Evolutionary conservation across 2,329 filamentous ascomycete species (phyloP), one percentile per base, ranked within the genome.

Genomic region (Xylaria sp.): DNA sequence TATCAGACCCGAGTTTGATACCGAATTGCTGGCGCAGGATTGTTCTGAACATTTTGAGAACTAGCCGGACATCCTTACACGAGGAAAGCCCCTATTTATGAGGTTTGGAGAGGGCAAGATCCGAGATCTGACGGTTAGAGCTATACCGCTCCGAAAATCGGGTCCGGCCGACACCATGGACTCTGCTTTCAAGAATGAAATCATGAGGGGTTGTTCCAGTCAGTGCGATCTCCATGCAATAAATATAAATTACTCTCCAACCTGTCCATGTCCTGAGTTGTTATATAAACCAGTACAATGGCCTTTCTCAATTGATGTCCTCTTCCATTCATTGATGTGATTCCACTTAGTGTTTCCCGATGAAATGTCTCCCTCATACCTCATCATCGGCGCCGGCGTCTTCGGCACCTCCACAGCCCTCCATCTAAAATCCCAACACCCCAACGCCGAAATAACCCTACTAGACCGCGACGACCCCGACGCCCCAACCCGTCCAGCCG

Each of bases 321-420:
- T 13, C 4, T 13, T 23, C 2, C 23, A 2, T 4, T 23, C 23
- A 23, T 23, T 23, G 23, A 23, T 2, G 23, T 23, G 23, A 8
- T 3, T 54, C 35, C 35, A 42, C 39, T 16, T 1, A 19, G 35
- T 2, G 5, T 16, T 4, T 4, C 23, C 35, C 44, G 13, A 34
- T 46, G 6, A 19, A 55, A 62, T 62, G 62, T 37, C 55, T 19
- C 30, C 11, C 30, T 34, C 52, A 11, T 81, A 80, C 66, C 73
- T 88, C 59, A 86, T 89, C 59, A 73, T 88, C 49, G 86, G 86
- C 39, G 83, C 82, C 6, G 86, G 86, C 50, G 83, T 86, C 35
- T 88, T 88, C 68, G 86, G 86, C 44, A 80, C 81, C 42, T 86
- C 83, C 19, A 87, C 85, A 0, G 86, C 86, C n/a, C 83, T 85